A percentile compares a stretch with the other conserved stretches of the same genome.
phyloP scores from a whole-genome alignment of 129 eudicot species.

The Erigeron canadensis region DNA sequence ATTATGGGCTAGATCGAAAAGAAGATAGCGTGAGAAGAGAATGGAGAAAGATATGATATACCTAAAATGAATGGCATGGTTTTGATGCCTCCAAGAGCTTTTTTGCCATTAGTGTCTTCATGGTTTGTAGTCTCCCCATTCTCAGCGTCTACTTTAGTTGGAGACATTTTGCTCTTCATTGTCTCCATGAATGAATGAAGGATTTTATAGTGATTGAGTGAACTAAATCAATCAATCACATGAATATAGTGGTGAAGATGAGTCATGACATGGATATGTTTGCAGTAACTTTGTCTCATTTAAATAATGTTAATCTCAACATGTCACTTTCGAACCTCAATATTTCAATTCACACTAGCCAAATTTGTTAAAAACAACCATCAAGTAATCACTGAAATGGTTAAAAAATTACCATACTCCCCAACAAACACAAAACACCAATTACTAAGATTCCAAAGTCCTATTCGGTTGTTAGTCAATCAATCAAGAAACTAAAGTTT shows the following conservation, averaged over 20 bases:
- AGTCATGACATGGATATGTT: slow-evolving; percentile 39
- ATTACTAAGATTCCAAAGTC: not conserved
- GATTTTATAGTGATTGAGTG: slow-evolving; percentile 28
- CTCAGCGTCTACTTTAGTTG: slow-evolving; percentile 33
- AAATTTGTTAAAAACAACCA: slow-evolving; percentile 25
- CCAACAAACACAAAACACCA: slow-evolving; percentile 30
- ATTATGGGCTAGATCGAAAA: not conserved
- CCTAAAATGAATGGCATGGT: slow-evolving; percentile 99
- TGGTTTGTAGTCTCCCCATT: slow-evolving; percentile 25
- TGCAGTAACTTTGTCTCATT: slow-evolving; percentile 22
- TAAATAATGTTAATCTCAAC: slow-evolving; percentile 16
- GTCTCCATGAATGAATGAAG: slow-evolving; percentile 23
- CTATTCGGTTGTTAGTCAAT: not conserved
- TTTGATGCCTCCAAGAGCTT: slow-evolving; percentile 74
- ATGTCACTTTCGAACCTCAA: slow-evolving; percentile 22
- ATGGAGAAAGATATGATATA: slow-evolving; percentile 15
- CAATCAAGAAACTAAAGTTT: not conserved
- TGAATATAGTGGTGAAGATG: slow-evolving; percentile 35
- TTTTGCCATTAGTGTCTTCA: slow-evolving; percentile 35
- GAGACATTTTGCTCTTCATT: slow-evolving; percentile 35
- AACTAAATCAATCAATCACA: slow-evolving; percentile 31
- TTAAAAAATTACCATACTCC: slow-evolving; percentile 16
- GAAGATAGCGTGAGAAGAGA: not conserved
- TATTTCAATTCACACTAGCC: slow-evolving; percentile 16
- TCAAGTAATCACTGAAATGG: slow-evolving; percentile 28